A percentile compares a stretch with the other conserved stretches of the same genome.
Evolutionary conservation across 208 protist species (phyloP).

Genomic region (Leishmania mexicana): DNA sequence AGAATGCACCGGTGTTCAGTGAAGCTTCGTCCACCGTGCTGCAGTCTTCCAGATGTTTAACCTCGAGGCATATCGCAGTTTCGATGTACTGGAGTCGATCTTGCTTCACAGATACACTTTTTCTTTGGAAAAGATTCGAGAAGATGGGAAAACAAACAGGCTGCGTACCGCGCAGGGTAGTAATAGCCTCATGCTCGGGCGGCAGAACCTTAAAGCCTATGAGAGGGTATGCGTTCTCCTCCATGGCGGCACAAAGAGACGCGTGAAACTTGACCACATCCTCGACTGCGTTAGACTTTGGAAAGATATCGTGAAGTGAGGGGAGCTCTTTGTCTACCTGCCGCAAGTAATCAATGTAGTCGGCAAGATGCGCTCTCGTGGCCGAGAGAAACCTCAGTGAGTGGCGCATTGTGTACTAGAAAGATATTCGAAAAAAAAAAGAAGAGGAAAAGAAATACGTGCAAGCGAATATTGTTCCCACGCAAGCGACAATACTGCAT

Average conservation of each 20-base stretch:
- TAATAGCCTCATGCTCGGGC: conserved; percentile 42
- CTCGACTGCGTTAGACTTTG: conserved; percentile 37
- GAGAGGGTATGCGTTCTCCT: conserved; percentile 51
- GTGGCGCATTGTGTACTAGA: conserved; percentile 13
- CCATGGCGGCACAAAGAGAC: conserved; percentile 62
- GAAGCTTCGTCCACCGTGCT: conserved; percentile 20
- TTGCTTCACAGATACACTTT: conserved; percentile 39
- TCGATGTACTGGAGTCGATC: conserved; percentile 79
- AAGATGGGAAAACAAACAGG: conserved; percentile 76
- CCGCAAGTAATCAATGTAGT: conserved; percentile 72
- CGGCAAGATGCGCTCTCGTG: conserved; percentile 37
- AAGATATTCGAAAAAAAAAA: not conserved
- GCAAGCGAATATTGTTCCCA: not conserved
- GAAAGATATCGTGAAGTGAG: conserved; percentile 71
- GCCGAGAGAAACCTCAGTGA: conserved; percentile 21
- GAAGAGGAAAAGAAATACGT: not conserved
- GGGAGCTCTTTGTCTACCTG: conserved; percentile 63
- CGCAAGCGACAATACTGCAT: not conserved
- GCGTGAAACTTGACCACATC: conserved; percentile 73
- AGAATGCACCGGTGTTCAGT: conserved; percentile 33
- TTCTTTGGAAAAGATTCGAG: conserved; percentile 46
- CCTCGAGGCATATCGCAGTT: conserved; percentile 48
- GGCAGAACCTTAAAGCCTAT: conserved; percentile 79
- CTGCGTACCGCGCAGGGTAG: conserved; percentile 43
- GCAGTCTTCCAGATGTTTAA: conserved; percentile 37